Percentiles rank a stretch among this genome's conserved stretches.
phyloP scores from a whole-genome alignment of 2,329 filamentous ascomycete species.

The Pyrenophora seminiperda region DNA sequence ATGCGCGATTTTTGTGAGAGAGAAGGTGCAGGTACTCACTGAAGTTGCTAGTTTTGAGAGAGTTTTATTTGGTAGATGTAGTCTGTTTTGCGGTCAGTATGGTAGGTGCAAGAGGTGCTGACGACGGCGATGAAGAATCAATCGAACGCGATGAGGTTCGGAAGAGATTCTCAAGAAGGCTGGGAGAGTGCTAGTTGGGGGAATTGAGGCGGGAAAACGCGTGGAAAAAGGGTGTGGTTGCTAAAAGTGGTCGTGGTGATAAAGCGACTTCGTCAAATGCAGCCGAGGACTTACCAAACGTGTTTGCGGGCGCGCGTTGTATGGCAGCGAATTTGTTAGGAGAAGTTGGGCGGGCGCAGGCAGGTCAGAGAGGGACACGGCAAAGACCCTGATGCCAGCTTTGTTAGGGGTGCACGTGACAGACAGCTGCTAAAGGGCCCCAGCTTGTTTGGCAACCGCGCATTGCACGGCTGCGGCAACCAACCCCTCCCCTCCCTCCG shows the following conservation, averaged over 20 bases:
- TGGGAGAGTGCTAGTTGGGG: constrained; percentile 29
- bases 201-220: constrained; percentile 41
- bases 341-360: constrained; percentile 12
- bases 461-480: background rate
- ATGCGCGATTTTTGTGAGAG: constrained; percentile 35
- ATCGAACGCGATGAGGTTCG: constrained; percentile 36
- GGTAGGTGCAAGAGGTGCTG: constrained; percentile 20
- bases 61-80: constrained; percentile 28
- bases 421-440: background rate
- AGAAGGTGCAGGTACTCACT: constrained; percentile 38
- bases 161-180: constrained; percentile 40
- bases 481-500: background rate
- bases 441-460: background rate
- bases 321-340: constrained; percentile 23
- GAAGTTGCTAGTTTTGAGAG: constrained; percentile 23
- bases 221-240: constrained; percentile 38
- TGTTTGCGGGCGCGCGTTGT: constrained; percentile 35
- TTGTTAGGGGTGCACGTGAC: no score
- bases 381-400: no score
- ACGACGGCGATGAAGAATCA: constrained; percentile 40
- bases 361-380: no score
- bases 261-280: constrained; percentile 19
- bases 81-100: constrained; percentile 44
- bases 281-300: constrained; percentile 44
- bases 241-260: constrained; percentile 29